Evolutionary conservation across 257 asterid genomes (phyloP), one percentile per base, ranked within the genome.

Genomic region (Solanum chmielewskii): DNA sequence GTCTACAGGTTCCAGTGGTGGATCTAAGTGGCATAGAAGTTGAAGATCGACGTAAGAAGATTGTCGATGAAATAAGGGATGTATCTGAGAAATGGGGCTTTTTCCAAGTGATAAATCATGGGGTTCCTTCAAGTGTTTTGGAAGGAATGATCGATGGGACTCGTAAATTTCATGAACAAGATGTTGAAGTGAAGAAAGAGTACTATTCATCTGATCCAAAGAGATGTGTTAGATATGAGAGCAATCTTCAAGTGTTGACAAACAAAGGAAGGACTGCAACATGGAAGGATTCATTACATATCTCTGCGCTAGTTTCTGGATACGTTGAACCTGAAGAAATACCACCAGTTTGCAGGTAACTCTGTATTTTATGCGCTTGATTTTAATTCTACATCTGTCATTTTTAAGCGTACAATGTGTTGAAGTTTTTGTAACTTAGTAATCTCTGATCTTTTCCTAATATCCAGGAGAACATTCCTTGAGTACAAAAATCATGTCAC

Each of bases 231-330:
- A 93, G 88, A 74, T 94, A 87, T 77, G 89, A 77, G 1, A 96
- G 96, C 90, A 94, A 92, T 44, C 83, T 93, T 75, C 96, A 94
- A 81, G 74, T 93, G 44, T 92, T 88, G 25, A 84, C 85, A 2
- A 90, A 96, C 29, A 68, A 66, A n/a, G 31, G 31, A 2, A 86
- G 89, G 13, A 87, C 94, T n/a, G 98, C 96, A 7, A 92, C 90
- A 84, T 96, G 98, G 98, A 93, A 93, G 85, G 98, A 96, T 69
- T 87, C 96, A 7, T 83, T 94, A 90, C 87, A 92, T 2, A 77
- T 95, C 52, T 88, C 93, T 41, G 37, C 87, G 13, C 4, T 11
- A 29, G n/a, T 0, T n/a, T 31, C 88, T 2, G 52, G 52, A 11
- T 45, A 45, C 52, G 14, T 5, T 59, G 66, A 59, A 59, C 66